Base-by-base conservation (phyloP, 768 basidiomycete genomes). In the Amanita thiersii region DNA sequence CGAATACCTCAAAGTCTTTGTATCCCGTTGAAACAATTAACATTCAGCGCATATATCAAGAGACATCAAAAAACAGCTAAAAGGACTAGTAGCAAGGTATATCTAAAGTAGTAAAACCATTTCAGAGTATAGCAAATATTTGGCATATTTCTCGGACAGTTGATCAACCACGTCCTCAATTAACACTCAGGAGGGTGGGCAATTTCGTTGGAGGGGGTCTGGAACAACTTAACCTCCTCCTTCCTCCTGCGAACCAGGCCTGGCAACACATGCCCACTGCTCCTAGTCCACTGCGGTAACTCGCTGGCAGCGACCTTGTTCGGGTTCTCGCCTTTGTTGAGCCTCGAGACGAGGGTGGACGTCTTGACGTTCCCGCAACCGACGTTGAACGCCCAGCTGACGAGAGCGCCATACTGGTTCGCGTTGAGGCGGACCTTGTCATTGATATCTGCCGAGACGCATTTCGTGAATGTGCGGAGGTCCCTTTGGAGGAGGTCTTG, bases 321-420 rank as follows among this genome's bases (percentile, higher is more conserved):
- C 26, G 59, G 59, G 21, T 56, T 46, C 44, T 61, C 50, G 2
- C 59, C 61, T 15, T 39, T 46, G 33, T 64, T 62, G 17, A 64
- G 47, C 26, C 64, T 45, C 43, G 50, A 56, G 40, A 62, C 35
- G 39, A 64, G 43, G 1, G 53, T 61, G n/a, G 62, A 62, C 7
- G 46, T 49, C 29, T 43, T 47, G n/a, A 52, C 47, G 34, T 49
- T 55, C 5, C 47, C 57, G 39, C 58, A 60, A 4, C 59, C 58
- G 8, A 50, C 52, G 29, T 62, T 62, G 47, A 60, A 61, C 10
- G 61, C 49, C 53, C 54, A 60, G 9, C 56, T 53, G 1, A 55
- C 50, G 21, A 65, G 45, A 4, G 64, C 62, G 9, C 60, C 62
- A 49, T 56, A 58, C 46, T 63, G 60, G 40, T 63, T 62, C 12